phyloP scores from a whole-genome alignment of 164 flowering plant genomes.

The Santalum album region DNA sequence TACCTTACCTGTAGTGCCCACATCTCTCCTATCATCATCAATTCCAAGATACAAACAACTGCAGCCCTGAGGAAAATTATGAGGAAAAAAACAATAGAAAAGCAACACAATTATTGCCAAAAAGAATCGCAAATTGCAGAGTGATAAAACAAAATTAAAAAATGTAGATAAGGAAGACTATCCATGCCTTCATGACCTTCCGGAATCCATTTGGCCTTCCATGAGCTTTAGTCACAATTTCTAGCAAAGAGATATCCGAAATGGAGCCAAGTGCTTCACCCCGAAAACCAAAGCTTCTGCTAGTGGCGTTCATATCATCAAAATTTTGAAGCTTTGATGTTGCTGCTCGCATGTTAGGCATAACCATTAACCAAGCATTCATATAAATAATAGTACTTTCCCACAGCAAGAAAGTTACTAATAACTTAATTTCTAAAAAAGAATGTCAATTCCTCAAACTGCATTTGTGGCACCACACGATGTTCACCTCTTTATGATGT shows the following conservation, averaged over 20 bases:
- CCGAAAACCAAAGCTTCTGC: slow-evolving; percentile 58
- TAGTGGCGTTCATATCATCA: slow-evolving; percentile 30
- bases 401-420: too few relatives aligned
- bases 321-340: slow-evolving; percentile 59
- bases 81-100: slow-evolving; percentile 3
- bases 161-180: not conserved
- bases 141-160: not conserved
- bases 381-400: too few relatives aligned
- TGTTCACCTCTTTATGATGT: too few relatives aligned
- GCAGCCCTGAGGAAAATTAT: slow-evolving; percentile 47
- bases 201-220: slow-evolving; percentile 92
- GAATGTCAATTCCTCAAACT: too few relatives aligned
- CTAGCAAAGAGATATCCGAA: slow-evolving; percentile 75
- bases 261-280: slow-evolving; percentile 90
- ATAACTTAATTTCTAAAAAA: too few relatives aligned
- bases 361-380: not conserved
- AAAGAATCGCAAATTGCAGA: not conserved
- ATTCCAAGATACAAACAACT: slow-evolving; percentile 79
- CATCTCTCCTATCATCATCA: slow-evolving; percentile 59
- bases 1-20: slow-evolving; percentile 79
- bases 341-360: slow-evolving; percentile 36
- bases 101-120: not conserved
- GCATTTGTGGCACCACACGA: too few relatives aligned
- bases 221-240: slow-evolving; percentile 62
- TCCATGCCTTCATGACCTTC: slow-evolving; percentile 73